phyloP scores from a whole-genome alignment of 768 basidiomycete genomes.

The Mrakia blollopis region DNA sequence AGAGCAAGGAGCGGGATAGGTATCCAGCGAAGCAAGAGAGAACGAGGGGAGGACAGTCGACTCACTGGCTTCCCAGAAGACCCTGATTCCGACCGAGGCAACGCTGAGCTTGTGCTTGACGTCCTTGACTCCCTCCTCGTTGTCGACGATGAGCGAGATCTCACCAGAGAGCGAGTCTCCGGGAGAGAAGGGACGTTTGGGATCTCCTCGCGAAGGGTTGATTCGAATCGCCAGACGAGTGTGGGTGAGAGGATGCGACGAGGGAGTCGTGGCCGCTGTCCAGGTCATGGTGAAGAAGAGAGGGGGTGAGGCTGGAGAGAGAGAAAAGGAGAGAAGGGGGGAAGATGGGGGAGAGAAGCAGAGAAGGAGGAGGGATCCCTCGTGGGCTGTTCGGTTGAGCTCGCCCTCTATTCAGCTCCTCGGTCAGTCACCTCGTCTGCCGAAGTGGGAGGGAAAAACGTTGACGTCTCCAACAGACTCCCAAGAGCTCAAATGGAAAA shows the following conservation, averaged over 20 bases:
- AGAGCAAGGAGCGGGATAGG: not conserved
- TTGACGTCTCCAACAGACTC: too few species aligned
- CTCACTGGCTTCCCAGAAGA: conserved; percentile 25
- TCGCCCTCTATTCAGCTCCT: too few species aligned
- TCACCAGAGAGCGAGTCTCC: not conserved
- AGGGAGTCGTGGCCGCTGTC: not conserved
- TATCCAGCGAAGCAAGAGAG: not conserved
- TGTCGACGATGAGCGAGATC: conserved; percentile 19
- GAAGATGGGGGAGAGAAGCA: not conserved
- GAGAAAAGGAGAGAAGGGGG: not conserved
- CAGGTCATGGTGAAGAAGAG: not conserved
- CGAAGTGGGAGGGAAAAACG: too few species aligned
- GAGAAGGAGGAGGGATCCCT: not conserved
- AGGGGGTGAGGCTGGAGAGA: not conserved
- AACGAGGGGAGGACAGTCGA: too few species aligned
- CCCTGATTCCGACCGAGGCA: not conserved
- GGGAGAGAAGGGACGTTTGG: not conserved
- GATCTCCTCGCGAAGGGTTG: not conserved
- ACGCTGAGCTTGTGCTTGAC: conserved; percentile 24
- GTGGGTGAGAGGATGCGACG: not conserved
- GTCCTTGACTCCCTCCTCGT: conserved; percentile 23
- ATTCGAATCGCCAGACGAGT: not conserved
- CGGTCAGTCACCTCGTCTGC: too few species aligned
- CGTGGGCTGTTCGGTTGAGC: too few species aligned
- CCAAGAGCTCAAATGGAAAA: too few species aligned